A percentile compares a stretch with the other conserved stretches of the same genome.
Conservation (phyloP, 1,284 basidiomycete species). For the Naganishia albida region DNA sequence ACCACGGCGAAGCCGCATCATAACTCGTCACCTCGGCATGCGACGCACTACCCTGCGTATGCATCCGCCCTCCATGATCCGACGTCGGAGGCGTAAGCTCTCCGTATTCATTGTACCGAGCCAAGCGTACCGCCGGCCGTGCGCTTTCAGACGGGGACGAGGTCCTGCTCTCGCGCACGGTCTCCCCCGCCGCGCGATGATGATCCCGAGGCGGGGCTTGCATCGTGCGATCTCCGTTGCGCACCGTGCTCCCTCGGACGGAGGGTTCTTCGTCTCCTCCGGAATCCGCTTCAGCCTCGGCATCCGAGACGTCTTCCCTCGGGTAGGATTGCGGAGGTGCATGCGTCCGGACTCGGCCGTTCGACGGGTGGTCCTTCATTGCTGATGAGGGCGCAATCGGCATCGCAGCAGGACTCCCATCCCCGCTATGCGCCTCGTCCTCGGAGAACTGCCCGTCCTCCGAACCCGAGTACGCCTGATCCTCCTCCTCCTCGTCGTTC, state of each 20-base stretch:
- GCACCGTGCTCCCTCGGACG: neutral
- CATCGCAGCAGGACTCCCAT: neutral
- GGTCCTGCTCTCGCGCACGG: neutral
- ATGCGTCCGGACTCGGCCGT: neutral
- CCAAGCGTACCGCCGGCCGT: constrained; percentile 2
- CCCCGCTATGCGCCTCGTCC: neutral
- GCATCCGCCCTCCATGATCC: neutral
- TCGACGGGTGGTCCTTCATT: neutral
- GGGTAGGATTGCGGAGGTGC: constrained; percentile 6
- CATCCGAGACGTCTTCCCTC: constrained; percentile 7
- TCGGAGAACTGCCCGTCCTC: neutral
- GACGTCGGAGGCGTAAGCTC: constrained; percentile 25
- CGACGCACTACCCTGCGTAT: neutral
- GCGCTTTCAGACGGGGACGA: constrained; percentile 1
- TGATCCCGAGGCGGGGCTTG: neutral
- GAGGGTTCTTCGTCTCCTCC: neutral
- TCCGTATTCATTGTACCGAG: constrained; percentile 20
- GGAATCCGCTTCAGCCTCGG: constrained; percentile 20
- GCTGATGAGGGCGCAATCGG: neutral
- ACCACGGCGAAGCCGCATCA: constrained; percentile 31
- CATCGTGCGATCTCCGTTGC: neutral
- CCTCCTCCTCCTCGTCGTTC: neutral
- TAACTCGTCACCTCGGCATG: constrained; percentile 20
- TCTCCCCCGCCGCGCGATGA: neutral
- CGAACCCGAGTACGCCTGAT: too few species aligned